phyloP scores from a whole-genome alignment of 768 basidiomycete species.

The Trametes gibbosa region DNA sequence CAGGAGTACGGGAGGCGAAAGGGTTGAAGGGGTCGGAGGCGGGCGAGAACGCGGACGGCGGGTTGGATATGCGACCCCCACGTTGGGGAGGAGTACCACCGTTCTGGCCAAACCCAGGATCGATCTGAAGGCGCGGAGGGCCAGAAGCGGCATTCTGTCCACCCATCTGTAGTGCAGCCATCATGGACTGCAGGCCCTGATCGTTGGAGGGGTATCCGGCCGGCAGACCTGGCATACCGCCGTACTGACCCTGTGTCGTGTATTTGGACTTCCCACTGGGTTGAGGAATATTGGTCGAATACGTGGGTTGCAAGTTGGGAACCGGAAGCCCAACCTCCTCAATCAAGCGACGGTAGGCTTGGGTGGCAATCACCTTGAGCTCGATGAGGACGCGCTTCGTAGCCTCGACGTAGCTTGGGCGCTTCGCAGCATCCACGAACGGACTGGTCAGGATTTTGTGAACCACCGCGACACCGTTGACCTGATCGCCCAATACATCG shows the following conservation, averaged over 20 bases:
- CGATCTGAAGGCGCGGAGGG: conserved; percentile 69
- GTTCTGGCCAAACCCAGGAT: conserved; percentile 53
- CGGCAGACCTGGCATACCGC: conserved; percentile 66
- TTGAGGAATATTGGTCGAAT: conserved; percentile 57
- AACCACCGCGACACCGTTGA: conserved; percentile 90
- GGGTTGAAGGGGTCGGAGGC: conserved; percentile 57
- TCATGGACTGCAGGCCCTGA: conserved; percentile 87
- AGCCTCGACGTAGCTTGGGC: conserved; percentile 72
- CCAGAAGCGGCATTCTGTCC: conserved; percentile 83
- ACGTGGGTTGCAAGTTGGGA: conserved; percentile 82
- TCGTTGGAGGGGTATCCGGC: conserved; percentile 80
- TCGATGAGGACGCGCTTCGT: conserved; percentile 89
- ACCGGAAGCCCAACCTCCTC: conserved; percentile 94
- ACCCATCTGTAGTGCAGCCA: conserved; percentile 90
- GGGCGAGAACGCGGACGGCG: conserved; percentile 48
- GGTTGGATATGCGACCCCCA: conserved; percentile 41
- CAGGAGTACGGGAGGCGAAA: conserved; percentile 50
- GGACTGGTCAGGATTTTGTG: conserved; percentile 90
- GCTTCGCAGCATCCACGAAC: conserved; percentile 72
- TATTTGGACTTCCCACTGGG: conserved; percentile 61
- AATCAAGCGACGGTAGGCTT: conserved; percentile 89
- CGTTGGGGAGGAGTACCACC: conserved; percentile 17
- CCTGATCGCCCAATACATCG: conserved; percentile 93
- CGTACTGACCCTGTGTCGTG: conserved; percentile 51
- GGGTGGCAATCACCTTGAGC: conserved; percentile 90